Conservation (phyloP, 2,329 filamentous ascomycete genomes). For the Aspergillus ibericus region DNA sequence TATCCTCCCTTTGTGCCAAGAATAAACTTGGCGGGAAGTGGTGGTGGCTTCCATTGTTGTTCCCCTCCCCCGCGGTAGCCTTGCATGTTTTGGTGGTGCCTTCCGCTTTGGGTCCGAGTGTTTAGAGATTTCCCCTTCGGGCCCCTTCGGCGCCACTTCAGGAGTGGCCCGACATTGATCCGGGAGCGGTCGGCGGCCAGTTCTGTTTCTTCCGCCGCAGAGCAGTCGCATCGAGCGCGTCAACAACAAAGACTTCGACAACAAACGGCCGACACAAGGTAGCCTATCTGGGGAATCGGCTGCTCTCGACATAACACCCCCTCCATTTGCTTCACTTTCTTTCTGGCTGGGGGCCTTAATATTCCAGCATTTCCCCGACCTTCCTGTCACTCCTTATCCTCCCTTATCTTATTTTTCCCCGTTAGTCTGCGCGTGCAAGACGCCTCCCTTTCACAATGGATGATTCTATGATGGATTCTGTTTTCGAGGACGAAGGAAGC, state of each 20-base stretch:
- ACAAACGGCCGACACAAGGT: constrained; percentile 7
- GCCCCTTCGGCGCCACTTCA: constrained; percentile 10
- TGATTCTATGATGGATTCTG: constrained; percentile 58
- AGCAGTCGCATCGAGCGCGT: constrained; percentile 26
- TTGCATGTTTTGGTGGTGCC: constrained; percentile 22
- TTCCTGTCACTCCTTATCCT: constrained; percentile 8
- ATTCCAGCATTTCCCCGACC: neutral
- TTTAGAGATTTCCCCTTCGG: constrained; percentile 35
- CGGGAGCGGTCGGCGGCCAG: constrained; percentile 13
- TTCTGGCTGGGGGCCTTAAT: neutral
- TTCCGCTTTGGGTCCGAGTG: constrained; percentile 26
- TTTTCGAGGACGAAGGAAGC: constrained; percentile 56
- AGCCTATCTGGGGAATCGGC: constrained; percentile 2
- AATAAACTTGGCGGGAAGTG: constrained; percentile 5
- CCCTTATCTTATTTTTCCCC: neutral
- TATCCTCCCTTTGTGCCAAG: constrained; percentile 6
- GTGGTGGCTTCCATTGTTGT: neutral
- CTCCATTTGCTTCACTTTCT: neutral
- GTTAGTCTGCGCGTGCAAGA: constrained; percentile 4
- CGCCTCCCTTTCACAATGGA: constrained; percentile 29
- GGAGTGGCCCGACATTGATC: constrained; percentile 30
- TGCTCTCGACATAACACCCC: neutral
- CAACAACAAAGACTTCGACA: constrained; percentile 15
- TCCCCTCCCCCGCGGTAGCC: constrained; percentile 15
- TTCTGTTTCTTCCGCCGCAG: constrained; percentile 19